These are phyloP conservation scores for Nosema muscidifuracis DNA, from an alignment of 371 early-diverging fungal species.

Conservation along the genomic window DNA sequence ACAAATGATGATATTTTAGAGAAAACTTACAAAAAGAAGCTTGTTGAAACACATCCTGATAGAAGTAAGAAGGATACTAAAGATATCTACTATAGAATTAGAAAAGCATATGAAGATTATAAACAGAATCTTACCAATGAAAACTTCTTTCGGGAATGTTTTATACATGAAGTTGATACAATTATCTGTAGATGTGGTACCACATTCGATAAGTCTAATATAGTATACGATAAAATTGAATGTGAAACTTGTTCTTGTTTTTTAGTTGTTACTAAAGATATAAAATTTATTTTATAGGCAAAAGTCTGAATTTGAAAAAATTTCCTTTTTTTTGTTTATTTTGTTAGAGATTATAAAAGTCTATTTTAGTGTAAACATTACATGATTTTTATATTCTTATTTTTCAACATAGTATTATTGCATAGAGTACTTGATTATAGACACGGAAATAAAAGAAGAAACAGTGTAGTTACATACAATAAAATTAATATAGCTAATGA, in stretches of 20 bases:
- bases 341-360: too few species aligned
- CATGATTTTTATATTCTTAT: too few species aligned
- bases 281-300: background rate
- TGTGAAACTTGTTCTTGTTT: constrained; percentile 14
- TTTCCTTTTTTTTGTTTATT: too few species aligned
- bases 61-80: constrained; percentile 2
- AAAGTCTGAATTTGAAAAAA: too few species aligned
- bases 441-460: too few species aligned
- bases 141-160: background rate
- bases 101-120: constrained; percentile 4
- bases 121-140: background rate
- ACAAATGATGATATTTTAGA: background rate
- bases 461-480: too few species aligned
- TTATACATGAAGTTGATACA: background rate
- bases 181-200: constrained; percentile 10
- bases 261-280: background rate
- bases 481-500: background rate
- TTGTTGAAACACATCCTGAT: background rate
- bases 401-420: too few species aligned
- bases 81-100: background rate
- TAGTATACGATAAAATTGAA: background rate
- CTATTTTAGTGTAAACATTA: too few species aligned
- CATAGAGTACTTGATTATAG: too few species aligned
- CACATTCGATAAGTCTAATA: background rate
- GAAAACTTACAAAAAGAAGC: constrained; percentile 2